These are phyloP conservation scores for Ulmus americana DNA, from an alignment of 331 rosid species.

Conservation along the genomic window DNA sequence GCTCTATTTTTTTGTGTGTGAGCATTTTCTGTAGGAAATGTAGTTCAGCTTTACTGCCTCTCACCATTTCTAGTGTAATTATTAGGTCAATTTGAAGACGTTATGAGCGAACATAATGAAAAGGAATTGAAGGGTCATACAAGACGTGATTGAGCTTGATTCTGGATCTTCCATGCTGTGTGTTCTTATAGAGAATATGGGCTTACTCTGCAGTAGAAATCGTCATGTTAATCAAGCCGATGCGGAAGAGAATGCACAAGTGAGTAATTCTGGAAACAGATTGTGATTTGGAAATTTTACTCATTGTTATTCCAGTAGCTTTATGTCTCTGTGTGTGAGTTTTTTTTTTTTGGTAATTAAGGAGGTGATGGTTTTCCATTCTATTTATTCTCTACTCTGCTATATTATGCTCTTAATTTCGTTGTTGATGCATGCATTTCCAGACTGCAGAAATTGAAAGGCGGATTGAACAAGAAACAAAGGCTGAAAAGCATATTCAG, in stretches of 20 bases:
- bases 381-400: background rate
- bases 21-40: background rate
- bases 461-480: conserved; percentile 54
- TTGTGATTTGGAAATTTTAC: conserved; percentile 3
- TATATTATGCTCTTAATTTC: conserved; percentile 6
- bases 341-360: background rate
- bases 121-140: conserved; percentile 35
- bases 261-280: conserved; percentile 21
- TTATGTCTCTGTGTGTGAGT: background rate
- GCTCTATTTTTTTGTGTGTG: background rate
- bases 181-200: conserved; percentile 68
- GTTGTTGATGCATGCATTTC: conserved; percentile 12
- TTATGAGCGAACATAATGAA: conserved; percentile 24
- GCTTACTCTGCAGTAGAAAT: conserved; percentile 82
- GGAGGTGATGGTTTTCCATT: background rate
- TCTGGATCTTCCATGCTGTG: conserved; percentile 70
- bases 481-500: conserved; percentile 72
- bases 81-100: conserved; percentile 29
- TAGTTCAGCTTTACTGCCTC: conserved; percentile 9
- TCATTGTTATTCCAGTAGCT: background rate
- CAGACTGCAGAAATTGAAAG: conserved; percentile 63
- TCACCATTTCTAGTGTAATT: conserved; percentile 33
- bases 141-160: conserved; percentile 44
- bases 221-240: conserved; percentile 60
- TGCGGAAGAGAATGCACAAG: conserved; percentile 78